Conservation (phyloP, 441 rosid species). For the Populus hybrid region DNA sequence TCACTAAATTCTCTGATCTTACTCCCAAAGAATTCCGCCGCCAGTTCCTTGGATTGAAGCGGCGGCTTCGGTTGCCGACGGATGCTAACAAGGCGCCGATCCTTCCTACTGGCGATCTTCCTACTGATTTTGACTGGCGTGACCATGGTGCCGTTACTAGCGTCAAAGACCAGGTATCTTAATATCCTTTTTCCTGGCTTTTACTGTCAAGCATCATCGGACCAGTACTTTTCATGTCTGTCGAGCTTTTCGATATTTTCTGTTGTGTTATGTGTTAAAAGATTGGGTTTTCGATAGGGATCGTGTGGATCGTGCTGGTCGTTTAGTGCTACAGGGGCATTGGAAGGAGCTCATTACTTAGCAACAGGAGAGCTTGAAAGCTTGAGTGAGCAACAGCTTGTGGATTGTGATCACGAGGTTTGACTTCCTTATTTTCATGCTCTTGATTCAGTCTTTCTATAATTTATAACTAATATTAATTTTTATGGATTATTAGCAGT, state of each 20-base stretch:
- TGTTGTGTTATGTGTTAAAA: too few species aligned
- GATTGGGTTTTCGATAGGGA: slow-evolving; percentile 38
- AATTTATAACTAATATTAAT: neutral
- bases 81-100: slow-evolving; percentile 83
- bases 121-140: slow-evolving; percentile 85
- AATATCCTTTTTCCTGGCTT: neutral
- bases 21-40: slow-evolving; percentile 63
- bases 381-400: slow-evolving; percentile 99
- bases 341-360: slow-evolving; percentile 87
- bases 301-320: slow-evolving; percentile 98
- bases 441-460: too few species aligned
- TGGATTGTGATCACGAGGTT: slow-evolving; percentile 99
- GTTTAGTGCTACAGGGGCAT: slow-evolving; percentile 82
- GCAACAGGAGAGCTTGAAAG: slow-evolving; percentile 77
- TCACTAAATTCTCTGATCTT: slow-evolving; percentile 88
- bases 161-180: slow-evolving; percentile 72
- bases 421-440: neutral
- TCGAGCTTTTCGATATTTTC: neutral
- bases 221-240: neutral
- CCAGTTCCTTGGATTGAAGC: slow-evolving; percentile 54
- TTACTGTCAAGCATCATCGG: neutral
- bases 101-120: slow-evolving; percentile 67
- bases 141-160: slow-evolving; percentile 77
- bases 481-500: neutral
- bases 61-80: slow-evolving; percentile 50